These are phyloP conservation scores for Knoxdaviesia capensis DNA, from an alignment of 2,329 filamentous ascomycete species.

Conservation along the genomic window DNA sequence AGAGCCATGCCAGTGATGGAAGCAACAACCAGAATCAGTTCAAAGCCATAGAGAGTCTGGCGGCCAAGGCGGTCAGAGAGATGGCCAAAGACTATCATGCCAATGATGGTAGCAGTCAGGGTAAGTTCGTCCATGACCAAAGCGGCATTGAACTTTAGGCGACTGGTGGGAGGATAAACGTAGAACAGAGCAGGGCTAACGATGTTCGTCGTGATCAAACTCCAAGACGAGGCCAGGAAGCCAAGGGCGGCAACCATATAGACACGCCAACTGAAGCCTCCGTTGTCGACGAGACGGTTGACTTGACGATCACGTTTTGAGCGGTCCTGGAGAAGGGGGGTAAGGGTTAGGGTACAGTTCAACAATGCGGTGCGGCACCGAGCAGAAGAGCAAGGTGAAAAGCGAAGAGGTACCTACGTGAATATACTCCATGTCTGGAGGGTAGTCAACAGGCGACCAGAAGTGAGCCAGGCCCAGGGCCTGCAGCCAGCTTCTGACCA, in stretches of 20 bases:
- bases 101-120: constrained; percentile 7
- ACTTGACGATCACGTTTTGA: constrained; percentile 4
- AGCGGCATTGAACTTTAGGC: constrained; percentile 3
- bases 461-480: too few species aligned
- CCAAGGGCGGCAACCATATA: constrained; percentile 10
- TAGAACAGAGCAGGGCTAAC: constrained; percentile 10
- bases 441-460: neutral
- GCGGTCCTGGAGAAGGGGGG: neutral
- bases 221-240: constrained; percentile 12
- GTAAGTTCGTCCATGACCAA: constrained; percentile 9
- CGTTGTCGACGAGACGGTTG: constrained; percentile 5
- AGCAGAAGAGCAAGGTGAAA: neutral
- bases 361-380: neutral
- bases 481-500: too few species aligned
- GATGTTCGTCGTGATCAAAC: constrained; percentile 11
- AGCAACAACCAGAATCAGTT: constrained; percentile 9
- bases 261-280: constrained; percentile 10
- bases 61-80: constrained; percentile 10
- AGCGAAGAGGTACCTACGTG: neutral
- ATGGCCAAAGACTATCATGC: constrained; percentile 9
- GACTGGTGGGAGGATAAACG: constrained; percentile 7
- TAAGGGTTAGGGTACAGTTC: too few species aligned
- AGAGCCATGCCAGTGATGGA: constrained; percentile 8
- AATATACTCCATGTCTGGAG: neutral
- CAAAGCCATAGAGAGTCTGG: constrained; percentile 9